These are phyloP conservation scores for Fusarium subtropicale DNA, from an alignment of 2,329 filamentous ascomycete species.

Conservation along the genomic window DNA sequence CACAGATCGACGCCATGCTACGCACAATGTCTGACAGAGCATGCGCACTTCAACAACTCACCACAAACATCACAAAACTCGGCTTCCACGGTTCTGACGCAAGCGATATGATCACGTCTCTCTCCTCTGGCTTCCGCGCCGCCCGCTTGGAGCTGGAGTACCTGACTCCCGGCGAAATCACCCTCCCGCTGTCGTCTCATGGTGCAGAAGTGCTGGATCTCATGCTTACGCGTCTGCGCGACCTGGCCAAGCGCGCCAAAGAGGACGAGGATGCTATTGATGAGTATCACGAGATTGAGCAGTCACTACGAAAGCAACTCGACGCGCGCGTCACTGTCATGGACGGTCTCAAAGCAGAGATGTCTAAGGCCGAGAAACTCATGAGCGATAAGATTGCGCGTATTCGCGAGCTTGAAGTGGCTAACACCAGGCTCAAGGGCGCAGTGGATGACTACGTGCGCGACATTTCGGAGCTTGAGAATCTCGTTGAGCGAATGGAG, in stretches of 20 bases:
- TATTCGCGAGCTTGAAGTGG: slow-evolving; percentile 62
- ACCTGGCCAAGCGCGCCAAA: slow-evolving; percentile 59
- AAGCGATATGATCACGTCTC: slow-evolving; percentile 60
- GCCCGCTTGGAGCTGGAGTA: slow-evolving; percentile 72
- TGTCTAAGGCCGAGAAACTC: slow-evolving; percentile 50
- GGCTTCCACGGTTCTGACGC: slow-evolving; percentile 64
- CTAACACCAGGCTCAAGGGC: slow-evolving; percentile 62
- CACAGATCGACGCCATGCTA: slow-evolving; percentile 57
- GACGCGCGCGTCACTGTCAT: slow-evolving; percentile 63
- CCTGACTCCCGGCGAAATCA: slow-evolving; percentile 68
- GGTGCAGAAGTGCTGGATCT: slow-evolving; percentile 68
- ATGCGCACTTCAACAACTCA: slow-evolving; percentile 59
- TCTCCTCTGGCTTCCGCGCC: slow-evolving; percentile 63
- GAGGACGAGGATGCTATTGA: slow-evolving; percentile 67
- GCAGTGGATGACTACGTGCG: slow-evolving; percentile 65
- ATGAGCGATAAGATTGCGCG: slow-evolving; percentile 54
- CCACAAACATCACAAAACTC: slow-evolving; percentile 58
- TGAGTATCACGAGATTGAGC: slow-evolving; percentile 69
- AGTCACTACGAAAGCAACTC: slow-evolving; percentile 67
- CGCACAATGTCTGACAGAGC: slow-evolving; percentile 62
- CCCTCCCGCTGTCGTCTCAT: slow-evolving; percentile 63
- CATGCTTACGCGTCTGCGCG: slow-evolving; percentile 62
- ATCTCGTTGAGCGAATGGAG: slow-evolving; percentile 63
- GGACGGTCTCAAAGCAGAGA: slow-evolving; percentile 59
- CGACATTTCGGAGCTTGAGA: slow-evolving; percentile 66